Base-by-base conservation (phyloP, 1,139 yeast genomes). In the Taphrina populina region DNA sequence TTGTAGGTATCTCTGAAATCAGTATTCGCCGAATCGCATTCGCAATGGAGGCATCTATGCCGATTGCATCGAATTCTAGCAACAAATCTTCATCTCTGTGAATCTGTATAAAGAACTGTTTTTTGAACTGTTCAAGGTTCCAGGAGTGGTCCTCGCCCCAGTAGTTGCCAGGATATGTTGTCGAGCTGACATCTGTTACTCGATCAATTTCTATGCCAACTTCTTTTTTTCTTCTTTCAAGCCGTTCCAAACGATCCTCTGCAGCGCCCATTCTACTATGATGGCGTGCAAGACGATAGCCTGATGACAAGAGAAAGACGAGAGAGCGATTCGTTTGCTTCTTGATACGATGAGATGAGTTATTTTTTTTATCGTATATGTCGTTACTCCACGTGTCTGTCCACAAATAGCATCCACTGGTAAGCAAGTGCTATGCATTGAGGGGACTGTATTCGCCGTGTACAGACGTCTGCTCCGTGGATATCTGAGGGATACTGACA, bases 21-120 rank as follows among this genome's bases (percentile, higher is more conserved):
- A 92, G 90, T 64, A 92, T 86, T 68, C 98, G 84, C 68, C 98
- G 85, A 73, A 92, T 88, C 0, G 98, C 97, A 74, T 92, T 92
- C 52, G 97, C 92, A 58, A 92, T 76, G 11, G 97, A 86, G 1
- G 97, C 86, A 69, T 92, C 98, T 51, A 90, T 74, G 64, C 88
- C 84, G 59, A 86, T 73, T 62, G 94, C 75, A 69, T 92, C 98
- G 65, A 92, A 92, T 69, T 88, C 61, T 92, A 88, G 45, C 78
- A 79, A 68, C 86, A 76, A 59, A 81, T 88, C 29, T 80, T 77
- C 63, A 84, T 32, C 73, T 43, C 67, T 63, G 64, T 78, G 77
- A 62, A 92, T 82, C 58, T 83, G 74, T 61, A 92, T 78, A 62
- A 86, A 84, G 67, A 90, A 84, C 19, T 73, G 68, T 54, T 80